Base-by-base conservation (phyloP, 2,329 filamentous ascomycete genomes). In the Orbilia blumenaviensis region DNA sequence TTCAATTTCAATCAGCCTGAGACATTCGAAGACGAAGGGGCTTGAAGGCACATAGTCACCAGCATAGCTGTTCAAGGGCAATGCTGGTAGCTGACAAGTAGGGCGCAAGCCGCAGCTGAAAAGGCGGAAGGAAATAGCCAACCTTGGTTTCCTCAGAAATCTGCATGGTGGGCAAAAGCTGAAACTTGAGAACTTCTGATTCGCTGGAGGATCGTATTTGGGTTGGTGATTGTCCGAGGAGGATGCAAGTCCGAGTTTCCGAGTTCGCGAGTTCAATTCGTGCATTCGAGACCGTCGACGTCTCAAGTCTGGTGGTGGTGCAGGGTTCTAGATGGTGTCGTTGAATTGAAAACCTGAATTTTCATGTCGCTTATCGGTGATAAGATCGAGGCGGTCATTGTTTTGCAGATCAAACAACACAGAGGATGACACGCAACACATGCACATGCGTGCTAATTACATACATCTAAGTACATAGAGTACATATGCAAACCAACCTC, bases 91-190 rank as follows among this genome's bases (percentile, higher is more conserved):
- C 52, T 56, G 52, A 56, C 3, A 38, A 60, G 38, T 9, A 62
- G 27, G 64, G 54, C 54, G 54, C 48, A 64, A 48, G 60, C 38
- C 32, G 60, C 36, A 58, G 66, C 34, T 72, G 60, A 52, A 66
- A 32, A 42, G 10, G 25, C 54, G 41, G 29, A 60, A 38, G 52
- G 36, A 36, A 52, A 12, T 46, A 52, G 25, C 34, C 18, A 54
- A 75, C 71, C 71, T 75, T 75, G 44, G 71, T 75, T 68, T 75
- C 71, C 46, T 75, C 71, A 46, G 71, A 75, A 68, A 75, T 75
- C 71, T 75, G 71, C 71, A 75, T 75, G 44, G 8, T 58, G 56
- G 32, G 34, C 21, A 18, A 58, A 38, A n/a, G 41, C 29, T 42
- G 54, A 41, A 48, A 56, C 29, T 44, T 41, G 63, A 46, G 12